phyloP scores from a whole-genome alignment of 2,329 filamentous ascomycete species.

The Xylariaceae sp. region DNA sequence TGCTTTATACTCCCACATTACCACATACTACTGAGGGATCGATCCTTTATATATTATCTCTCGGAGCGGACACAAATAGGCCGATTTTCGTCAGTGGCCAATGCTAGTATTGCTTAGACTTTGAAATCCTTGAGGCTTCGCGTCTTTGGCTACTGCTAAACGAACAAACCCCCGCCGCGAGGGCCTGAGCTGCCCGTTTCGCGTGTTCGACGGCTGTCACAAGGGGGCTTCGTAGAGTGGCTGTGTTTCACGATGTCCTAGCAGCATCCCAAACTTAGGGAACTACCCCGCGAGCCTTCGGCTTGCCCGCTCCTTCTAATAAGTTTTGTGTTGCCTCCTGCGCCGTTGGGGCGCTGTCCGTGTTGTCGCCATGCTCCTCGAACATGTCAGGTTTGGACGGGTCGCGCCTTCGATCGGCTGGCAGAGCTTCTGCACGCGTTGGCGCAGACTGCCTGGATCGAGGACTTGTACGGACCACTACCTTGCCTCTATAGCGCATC shows the following conservation, averaged over 20 bases:
- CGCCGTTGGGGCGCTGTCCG: not conserved
- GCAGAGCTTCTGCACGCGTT: not conserved
- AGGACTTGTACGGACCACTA: not conserved
- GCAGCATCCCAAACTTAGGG: conserved; percentile 2
- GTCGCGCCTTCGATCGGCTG: not conserved
- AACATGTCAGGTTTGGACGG: not conserved
- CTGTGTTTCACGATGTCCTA: not conserved
- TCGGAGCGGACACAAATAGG: too few relatives aligned
- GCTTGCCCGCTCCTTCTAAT: conserved; percentile 6
- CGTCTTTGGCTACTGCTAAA: not conserved
- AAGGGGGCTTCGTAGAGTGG: not conserved
- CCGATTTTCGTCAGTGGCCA: too few relatives aligned
- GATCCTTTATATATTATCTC: too few relatives aligned
- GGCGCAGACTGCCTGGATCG: not conserved
- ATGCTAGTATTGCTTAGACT: not conserved
- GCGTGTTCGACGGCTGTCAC: not conserved
- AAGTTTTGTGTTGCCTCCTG: conserved; percentile 5
- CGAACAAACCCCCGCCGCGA: too few relatives aligned
- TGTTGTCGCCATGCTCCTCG: not conserved
- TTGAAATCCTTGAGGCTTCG: conserved; percentile 1
- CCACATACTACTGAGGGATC: too few relatives aligned
- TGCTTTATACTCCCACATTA: too few relatives aligned
- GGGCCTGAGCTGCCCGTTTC: not conserved
- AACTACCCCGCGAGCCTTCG: not conserved
- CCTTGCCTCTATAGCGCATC: not conserved